Conservation (phyloP, 2,329 filamentous ascomycete species). For the Fusarium mexicanum region DNA sequence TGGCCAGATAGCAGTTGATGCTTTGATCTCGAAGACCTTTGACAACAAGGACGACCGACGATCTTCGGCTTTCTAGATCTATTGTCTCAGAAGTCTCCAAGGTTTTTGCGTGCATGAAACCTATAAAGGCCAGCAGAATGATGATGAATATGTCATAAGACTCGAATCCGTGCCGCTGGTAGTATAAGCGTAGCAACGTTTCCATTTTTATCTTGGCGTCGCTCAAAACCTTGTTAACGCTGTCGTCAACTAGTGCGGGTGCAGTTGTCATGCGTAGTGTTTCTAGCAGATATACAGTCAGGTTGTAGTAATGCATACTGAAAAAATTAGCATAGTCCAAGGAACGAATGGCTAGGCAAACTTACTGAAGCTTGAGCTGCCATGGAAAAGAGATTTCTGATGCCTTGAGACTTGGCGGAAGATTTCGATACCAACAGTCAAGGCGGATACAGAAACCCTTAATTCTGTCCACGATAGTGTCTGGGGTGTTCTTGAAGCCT, state of each 20-base stretch:
- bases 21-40: background rate
- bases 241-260: background rate
- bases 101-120: background rate
- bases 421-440: background rate
- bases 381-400: background rate
- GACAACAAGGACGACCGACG: background rate
- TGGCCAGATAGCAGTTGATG: background rate
- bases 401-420: background rate
- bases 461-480: accelerated
- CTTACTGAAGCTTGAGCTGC: conserved; percentile 3
- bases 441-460: background rate
- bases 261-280: background rate
- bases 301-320: background rate
- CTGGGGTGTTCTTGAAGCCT: accelerated
- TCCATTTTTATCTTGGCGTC: background rate
- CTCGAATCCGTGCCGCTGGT: background rate
- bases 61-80: background rate
- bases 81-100: accelerated
- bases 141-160: background rate
- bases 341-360: no score
- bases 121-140: accelerated
- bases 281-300: background rate
- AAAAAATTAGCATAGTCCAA: no score
- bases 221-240: background rate
- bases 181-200: background rate